Evolutionary conservation across 2,329 filamentous ascomycete species (phyloP), one percentile per base, ranked within the genome.

Genomic region (Xylariaceae sp.): DNA sequence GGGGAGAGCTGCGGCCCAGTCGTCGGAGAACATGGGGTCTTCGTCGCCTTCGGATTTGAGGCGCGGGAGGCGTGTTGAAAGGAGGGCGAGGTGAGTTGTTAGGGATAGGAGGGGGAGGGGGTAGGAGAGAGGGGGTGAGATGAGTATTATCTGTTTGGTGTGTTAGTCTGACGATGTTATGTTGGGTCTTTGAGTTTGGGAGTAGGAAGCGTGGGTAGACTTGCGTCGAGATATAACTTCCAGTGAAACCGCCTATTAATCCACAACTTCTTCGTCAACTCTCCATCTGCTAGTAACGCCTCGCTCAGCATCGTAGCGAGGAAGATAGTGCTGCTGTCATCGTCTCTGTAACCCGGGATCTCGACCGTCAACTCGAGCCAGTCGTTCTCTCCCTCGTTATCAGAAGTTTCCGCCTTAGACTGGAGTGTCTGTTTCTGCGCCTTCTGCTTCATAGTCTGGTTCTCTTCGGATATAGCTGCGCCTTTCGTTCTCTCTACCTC

Each of bases 1-100:
- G 51, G 84, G 86, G 16, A 83, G 79, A 1, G 91, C 86, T 14
- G 88, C 88, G 58, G 88, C 90, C 94, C 94, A 99, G 74, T 99
- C 94, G 73, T 99, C 94, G 74, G 97, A 88, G 72, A 99, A 99
- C 67, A 97, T 86, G 12, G 94, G 94, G 63, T 99, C 94, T 74
- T 99, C 94, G 72, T 97, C 93, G 52, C 83, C 83, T 70, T 96
- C 89, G 1, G 92, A 97, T 68, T 90, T 90, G 47, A 97, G 78
- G 22, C 85, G 82, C 7, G 94, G 94, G 2, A 97, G 79, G 58
- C 88, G 86, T 6, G 94, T 93, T 31, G 89, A 86, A 56, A 97
- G 84, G 43, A 99, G 87, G 3, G 94, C 94, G 55, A 99, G 86
- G 69, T 99, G 92, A 44, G 90, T 93, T 17, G 94, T 96, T 53